phyloP scores from a whole-genome alignment of 2,329 filamentous ascomycete genomes.

The Penicillium sp. region DNA sequence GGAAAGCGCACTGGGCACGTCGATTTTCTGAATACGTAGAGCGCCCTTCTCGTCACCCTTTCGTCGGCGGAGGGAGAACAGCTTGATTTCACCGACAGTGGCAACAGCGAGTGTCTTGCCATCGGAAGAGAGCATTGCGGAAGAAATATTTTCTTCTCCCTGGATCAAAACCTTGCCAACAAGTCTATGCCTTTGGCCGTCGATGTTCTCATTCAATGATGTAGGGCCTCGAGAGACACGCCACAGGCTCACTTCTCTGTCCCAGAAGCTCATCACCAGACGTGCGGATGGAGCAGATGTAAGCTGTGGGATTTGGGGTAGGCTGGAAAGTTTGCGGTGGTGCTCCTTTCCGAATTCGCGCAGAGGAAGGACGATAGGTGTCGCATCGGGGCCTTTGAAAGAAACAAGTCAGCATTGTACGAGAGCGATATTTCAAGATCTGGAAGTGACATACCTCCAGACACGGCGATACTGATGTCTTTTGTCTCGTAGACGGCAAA shows the following conservation, averaged over 20 bases:
- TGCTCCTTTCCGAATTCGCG: constrained; percentile 75
- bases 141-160: constrained; percentile 82
- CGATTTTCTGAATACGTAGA: constrained; percentile 70
- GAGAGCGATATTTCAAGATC: not conserved
- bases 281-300: constrained; percentile 72
- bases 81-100: constrained; percentile 72
- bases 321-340: constrained; percentile 76
- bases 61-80: constrained; percentile 67
- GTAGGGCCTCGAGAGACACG: constrained; percentile 53
- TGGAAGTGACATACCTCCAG: constrained; percentile 68
- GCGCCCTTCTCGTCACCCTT: constrained; percentile 57
- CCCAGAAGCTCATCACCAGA: constrained; percentile 89
- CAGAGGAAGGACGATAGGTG: constrained; percentile 78
- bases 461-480: constrained; percentile 81
- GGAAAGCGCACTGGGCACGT: constrained; percentile 60
- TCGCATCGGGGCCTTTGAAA: constrained; percentile 74
- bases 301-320: constrained; percentile 77
- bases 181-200: constrained; percentile 46
- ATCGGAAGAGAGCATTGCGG: constrained; percentile 68
- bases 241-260: constrained; percentile 84
- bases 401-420: constrained; percentile 32
- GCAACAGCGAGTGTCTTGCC: constrained; percentile 75
- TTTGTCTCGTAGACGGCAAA: constrained; percentile 87
- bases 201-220: constrained; percentile 47
- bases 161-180: constrained; percentile 66